Evolutionary conservation across 106 monocot genomes (phyloP), one percentile per base, ranked within the genome.

Genomic region (Xerophyta viscosa): DNA sequence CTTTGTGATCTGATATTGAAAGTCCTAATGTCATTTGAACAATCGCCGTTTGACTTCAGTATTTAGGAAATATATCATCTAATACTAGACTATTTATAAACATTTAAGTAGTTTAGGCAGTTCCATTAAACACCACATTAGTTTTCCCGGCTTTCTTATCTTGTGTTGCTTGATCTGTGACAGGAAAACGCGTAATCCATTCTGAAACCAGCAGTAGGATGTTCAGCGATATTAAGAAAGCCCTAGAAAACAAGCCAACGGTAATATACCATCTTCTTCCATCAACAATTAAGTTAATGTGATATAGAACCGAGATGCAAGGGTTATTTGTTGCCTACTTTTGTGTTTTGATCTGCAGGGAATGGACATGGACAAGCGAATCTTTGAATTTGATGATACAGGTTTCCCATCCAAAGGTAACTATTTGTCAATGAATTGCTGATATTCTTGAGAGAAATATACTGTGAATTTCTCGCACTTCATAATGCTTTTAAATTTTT

Each of bases 101-200:
- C 15, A 3, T 1, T 39, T 39, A 12, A 10, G 1, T 12, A 3
- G 39, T 39, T 39, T 39, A 12, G 39, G 39, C 39, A 12, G 15
- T 39, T 39, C 15, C 15, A 10, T 39, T 39, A 36, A 12, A 15
- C 39, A 2, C 39, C 10, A 10, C 6, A 39, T 10, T 8, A 12
- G 10, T 10, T 39, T 39, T 39, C 39, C 39, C 39, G 15, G 39
- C 39, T 39, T 39, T 4, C 27, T 51, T 14, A 27, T 51, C 27
- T 26, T 13, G 14, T 51, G 3, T 27, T 26, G 51, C 4, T 26
- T 46, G 18, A 50, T 26, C 24, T 30, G 15, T 46, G 66, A 37
- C 78, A 94, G 96, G 96, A 23, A 96, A 71, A 54, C 76, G 54
- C 12, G 96, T 96, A 13, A 50, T 96, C 58, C 96, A 81, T 65